These are phyloP conservation scores for Pseudocercospora crystallina DNA, from an alignment of 2,329 filamentous ascomycete species.

Conservation along the genomic window DNA sequence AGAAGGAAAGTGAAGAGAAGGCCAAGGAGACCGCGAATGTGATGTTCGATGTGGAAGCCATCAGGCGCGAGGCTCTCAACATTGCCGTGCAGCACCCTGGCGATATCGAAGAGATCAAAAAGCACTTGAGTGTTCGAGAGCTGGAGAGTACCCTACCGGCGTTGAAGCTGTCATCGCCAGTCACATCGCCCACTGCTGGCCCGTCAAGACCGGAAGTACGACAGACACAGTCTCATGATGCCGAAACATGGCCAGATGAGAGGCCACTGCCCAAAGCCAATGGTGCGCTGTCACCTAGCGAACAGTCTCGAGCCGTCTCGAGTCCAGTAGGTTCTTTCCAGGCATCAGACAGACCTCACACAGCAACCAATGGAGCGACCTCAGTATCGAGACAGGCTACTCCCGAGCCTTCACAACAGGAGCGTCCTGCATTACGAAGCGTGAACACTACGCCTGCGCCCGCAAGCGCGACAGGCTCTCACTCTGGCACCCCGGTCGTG, in stretches of 20 bases:
- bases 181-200: too few species aligned
- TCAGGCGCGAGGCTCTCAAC: slow-evolving; percentile 67
- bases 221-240: too few species aligned
- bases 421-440: slow-evolving; percentile 21
- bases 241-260: too few species aligned
- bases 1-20: slow-evolving; percentile 45
- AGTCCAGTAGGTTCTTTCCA: too few species aligned
- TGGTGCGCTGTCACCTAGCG: too few species aligned
- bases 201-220: too few species aligned
- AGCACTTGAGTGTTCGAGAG: slow-evolving; percentile 54
- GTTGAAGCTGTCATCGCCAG: slow-evolving; percentile 64
- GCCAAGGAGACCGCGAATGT: slow-evolving; percentile 51
- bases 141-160: slow-evolving; percentile 85
- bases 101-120: slow-evolving; percentile 78
- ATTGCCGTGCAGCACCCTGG: slow-evolving; percentile 69
- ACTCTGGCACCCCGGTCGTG: background rate
- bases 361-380: too few species aligned
- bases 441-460: slow-evolving; percentile 31
- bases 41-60: slow-evolving; percentile 93
- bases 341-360: too few species aligned
- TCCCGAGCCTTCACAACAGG: slow-evolving; percentile 4
- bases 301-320: too few species aligned
- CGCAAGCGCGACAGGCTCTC: background rate
- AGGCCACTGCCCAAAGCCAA: too few species aligned
- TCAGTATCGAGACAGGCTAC: slow-evolving; percentile 5